Base-by-base conservation (phyloP, 176 grass and related monocot species). In the Rhynchospora pubera region DNA sequence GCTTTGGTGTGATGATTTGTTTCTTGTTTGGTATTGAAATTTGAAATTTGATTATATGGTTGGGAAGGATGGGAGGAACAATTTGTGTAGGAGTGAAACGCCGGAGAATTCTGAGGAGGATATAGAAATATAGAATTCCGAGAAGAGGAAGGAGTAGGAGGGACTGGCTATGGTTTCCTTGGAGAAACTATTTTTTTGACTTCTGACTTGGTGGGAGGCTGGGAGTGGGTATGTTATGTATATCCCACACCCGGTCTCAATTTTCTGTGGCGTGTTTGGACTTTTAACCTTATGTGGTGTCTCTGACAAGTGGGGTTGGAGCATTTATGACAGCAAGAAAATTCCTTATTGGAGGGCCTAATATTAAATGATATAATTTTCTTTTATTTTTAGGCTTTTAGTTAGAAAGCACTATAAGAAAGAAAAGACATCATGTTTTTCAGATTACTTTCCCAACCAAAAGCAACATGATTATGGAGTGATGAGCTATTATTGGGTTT, bases 11-110 rank as follows among this genome's bases (percentile, higher is more conserved):
- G 3, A 21, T 66, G 8, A 9, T 70, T 3, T 1, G 9, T 46
- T 21, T 45, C 48, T 76, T 22, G 68, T 50, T 43, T 47, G 13
- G 4, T 50, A 7, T 76, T 45, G 70, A 16, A 23, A 47, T 45
- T 50, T 50, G 42, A 70, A 70, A 24, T 9, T 46, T 76, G 13
- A 15, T 45, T 21, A 19, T 4, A 18, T 48, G 48, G 24, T 65
- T 44, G 7, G 15, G 57, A 26, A 48, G 14, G 69, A 76, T 77
- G 43, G 23, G 84, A 84, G 81, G 87, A 82, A 78, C 81, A 82
- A 89, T 3, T 83, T 18, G 32, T 67, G 5, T 43, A 18, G 9
- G 44, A 72, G 46, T 51, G 70, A 51, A 26, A 74, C 45, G n/a
- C 45, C 44, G 21, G 45, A 44, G 46, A 56, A 48, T 48, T 32